Evolutionary conservation across 2,329 filamentous ascomycete species (phyloP).

Genomic region (Sporothrix sp.): DNA sequence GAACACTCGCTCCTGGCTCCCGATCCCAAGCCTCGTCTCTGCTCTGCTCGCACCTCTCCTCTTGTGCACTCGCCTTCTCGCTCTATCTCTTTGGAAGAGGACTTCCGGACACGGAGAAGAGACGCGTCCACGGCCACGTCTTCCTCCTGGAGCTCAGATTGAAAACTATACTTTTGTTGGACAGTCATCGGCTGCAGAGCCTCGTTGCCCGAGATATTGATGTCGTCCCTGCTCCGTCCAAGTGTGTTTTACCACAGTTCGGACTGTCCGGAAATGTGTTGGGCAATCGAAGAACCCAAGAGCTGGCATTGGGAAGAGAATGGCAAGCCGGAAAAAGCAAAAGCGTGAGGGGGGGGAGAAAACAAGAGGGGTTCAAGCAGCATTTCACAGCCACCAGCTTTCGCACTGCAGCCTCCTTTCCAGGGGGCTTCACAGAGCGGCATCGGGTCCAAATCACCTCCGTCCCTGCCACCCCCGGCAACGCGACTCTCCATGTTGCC

Average conservation of each 20-base stretch:
- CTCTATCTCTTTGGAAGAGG: not conserved
- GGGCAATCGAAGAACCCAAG: too few species aligned
- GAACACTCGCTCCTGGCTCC: not conserved
- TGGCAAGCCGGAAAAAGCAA: too few species aligned
- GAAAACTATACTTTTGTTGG: conserved; percentile 27
- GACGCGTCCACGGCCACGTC: conserved; percentile 5
- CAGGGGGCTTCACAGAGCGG: too few species aligned
- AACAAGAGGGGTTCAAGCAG: not conserved
- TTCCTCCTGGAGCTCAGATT: conserved; percentile 26
- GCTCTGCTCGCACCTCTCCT: not conserved
- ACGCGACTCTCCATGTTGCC: not conserved
- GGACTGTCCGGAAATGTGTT: too few species aligned
- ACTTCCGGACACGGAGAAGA: conserved; percentile 8
- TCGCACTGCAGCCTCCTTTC: too few species aligned
- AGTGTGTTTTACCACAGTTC: too few species aligned
- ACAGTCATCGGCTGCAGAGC: conserved; percentile 20
- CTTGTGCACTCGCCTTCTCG: not conserved
- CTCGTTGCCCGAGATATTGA: too few species aligned
- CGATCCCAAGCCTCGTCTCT: not conserved
- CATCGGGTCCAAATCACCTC: not conserved
- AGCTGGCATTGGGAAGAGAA: too few species aligned
- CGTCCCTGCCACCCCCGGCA: not conserved
- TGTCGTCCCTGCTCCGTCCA: too few species aligned
- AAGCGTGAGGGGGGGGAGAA: not conserved
- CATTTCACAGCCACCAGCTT: too few species aligned